These are phyloP conservation scores for Blastobotrys chiropterorum DNA, from an alignment of 805 yeast genomes.

Conservation along the genomic window DNA sequence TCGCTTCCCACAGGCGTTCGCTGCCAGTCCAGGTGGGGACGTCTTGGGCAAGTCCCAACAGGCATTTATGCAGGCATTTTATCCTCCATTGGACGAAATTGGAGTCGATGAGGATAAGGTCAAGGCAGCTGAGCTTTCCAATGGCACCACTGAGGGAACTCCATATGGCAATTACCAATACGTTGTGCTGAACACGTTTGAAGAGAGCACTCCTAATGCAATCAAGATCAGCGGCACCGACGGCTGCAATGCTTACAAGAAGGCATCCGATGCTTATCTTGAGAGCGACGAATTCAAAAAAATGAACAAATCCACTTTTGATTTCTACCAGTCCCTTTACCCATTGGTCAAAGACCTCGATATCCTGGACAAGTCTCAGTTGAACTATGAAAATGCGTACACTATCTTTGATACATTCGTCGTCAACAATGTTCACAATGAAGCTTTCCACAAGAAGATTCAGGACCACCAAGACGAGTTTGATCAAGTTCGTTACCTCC, in stretches of 20 bases:
- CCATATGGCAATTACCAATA: slow-evolving; percentile 44
- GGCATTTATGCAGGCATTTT: slow-evolving; percentile 43
- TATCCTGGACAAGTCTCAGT: slow-evolving; percentile 22
- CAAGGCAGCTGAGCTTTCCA: slow-evolving; percentile 30
- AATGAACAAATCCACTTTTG: slow-evolving; percentile 33
- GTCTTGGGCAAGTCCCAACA: slow-evolving; percentile 38
- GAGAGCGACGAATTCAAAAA: slow-evolving; percentile 29
- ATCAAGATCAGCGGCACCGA: slow-evolving; percentile 40
- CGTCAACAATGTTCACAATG: slow-evolving; percentile 39
- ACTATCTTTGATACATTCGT: slow-evolving; percentile 36
- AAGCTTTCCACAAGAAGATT: slow-evolving; percentile 32
- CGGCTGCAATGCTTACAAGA: slow-evolving; percentile 36
- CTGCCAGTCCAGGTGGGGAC: slow-evolving; percentile 33
- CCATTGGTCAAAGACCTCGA: slow-evolving; percentile 21
- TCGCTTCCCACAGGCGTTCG: slow-evolving; percentile 34
- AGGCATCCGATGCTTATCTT: slow-evolving; percentile 30
- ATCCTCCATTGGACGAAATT: slow-evolving; percentile 36
- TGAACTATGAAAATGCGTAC: slow-evolving; percentile 38
- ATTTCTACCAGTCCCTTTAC: slow-evolving; percentile 35
- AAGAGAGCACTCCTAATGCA: slow-evolving; percentile 32
- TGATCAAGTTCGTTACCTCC: slow-evolving; percentile 31
- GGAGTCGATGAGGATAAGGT: slow-evolving; percentile 20
- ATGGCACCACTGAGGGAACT: slow-evolving; percentile 35
- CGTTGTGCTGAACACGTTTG: slow-evolving; percentile 36
- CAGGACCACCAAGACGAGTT: slow-evolving; percentile 26